Evolutionary conservation across 148 eudicot genomes (phyloP).

Genomic region (Vaccinium corymbosum): DNA sequence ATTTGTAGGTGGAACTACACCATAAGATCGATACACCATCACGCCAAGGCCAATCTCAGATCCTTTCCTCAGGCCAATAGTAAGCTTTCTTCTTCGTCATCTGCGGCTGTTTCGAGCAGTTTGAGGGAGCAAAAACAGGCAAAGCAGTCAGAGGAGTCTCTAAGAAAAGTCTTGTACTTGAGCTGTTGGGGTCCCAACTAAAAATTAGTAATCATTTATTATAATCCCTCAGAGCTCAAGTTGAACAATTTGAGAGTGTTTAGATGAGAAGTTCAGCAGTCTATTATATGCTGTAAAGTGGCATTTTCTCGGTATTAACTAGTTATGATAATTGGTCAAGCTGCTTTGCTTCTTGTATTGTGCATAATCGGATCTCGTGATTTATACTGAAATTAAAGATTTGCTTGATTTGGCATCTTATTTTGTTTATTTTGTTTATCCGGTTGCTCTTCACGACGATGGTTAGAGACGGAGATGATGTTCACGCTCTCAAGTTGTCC

Average conservation of each 20-base stretch:
- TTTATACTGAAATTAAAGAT: too few relatives aligned
- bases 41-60: slow-evolving; percentile 24
- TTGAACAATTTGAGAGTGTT: neutral
- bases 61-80: slow-evolving; percentile 17
- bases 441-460: too few relatives aligned
- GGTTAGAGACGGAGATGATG: too few relatives aligned
- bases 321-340: too few relatives aligned
- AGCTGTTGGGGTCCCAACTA: slow-evolving; percentile 37
- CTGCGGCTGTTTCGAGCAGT: neutral
- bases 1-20: slow-evolving; percentile 36
- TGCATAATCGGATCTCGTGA: too few relatives aligned
- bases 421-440: too few relatives aligned
- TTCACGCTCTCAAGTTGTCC: too few relatives aligned
- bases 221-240: neutral
- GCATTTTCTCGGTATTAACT: too few relatives aligned
- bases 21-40: slow-evolving; percentile 20
- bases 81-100: neutral
- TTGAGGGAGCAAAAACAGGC: slow-evolving; percentile 13
- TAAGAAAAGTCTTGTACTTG: slow-evolving; percentile 34
- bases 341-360: too few relatives aligned
- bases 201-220: neutral
- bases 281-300: too few relatives aligned
- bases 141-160: slow-evolving; percentile 27
- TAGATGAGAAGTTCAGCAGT: too few relatives aligned
- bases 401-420: too few relatives aligned